A percentile compares a stretch with the other conserved stretches of the same genome.
Evolutionary conservation across 116 monocot genomes (phyloP).

Genomic region (Phalaenopsis hybrid): DNA sequence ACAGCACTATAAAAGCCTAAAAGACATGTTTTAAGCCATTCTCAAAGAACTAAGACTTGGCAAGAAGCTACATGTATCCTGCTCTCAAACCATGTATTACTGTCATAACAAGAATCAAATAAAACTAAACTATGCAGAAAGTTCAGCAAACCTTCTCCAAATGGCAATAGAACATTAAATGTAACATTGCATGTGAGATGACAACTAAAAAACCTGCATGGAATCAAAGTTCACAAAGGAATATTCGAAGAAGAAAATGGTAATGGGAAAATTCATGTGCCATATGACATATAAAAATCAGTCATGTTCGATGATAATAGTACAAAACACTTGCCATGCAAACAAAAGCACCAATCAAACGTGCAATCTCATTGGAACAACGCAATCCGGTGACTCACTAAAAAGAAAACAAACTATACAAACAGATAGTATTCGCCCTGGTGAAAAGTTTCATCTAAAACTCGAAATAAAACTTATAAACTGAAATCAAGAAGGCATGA

Average conservation of each 20-base stretch:
- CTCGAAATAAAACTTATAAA: background rate
- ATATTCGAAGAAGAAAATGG: background rate
- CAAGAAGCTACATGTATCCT: too few relatives aligned
- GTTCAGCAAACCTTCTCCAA: background rate
- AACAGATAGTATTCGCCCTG: background rate
- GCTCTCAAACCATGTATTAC: too few relatives aligned
- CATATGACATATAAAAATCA: background rate
- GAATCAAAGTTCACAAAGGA: background rate
- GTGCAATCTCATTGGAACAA: background rate
- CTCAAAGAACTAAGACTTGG: too few relatives aligned
- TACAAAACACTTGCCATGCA: background rate
- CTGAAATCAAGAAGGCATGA: constrained; percentile 6
- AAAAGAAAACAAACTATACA: background rate
- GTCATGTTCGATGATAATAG: background rate
- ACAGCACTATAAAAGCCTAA: too few relatives aligned
- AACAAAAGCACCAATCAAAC: background rate
- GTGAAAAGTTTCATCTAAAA: background rate
- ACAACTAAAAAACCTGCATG: background rate
- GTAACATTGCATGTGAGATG: background rate
- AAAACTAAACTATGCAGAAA: background rate
- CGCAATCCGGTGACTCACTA: background rate
- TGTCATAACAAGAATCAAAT: background rate
- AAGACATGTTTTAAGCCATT: too few relatives aligned
- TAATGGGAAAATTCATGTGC: too few relatives aligned
- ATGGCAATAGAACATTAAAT: background rate